Base-by-base conservation (phyloP, 176 grass and related monocot genomes). In the Aechmea fasciata region DNA sequence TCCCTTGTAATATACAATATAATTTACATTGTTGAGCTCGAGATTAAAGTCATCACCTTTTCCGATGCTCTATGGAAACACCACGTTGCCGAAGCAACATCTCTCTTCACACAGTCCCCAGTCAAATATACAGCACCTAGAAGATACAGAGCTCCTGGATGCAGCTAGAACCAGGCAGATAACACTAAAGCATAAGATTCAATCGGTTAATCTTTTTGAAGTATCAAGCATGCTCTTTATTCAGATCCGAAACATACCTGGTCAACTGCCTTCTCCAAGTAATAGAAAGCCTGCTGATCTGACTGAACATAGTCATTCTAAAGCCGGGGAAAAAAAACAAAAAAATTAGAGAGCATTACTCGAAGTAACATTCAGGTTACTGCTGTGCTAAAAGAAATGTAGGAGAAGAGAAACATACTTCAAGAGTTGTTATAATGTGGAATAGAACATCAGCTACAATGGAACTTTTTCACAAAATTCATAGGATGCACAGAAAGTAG, bases 21-120 rank as follows among this genome's bases (percentile, higher is more conserved):
- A 41, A 41, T 41, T 41, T 41, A 41, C 33, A 41, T 15, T n/a
- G 18, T 57, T 57, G 18, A 59, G 54, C 54, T 9, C 14, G 15
- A 15, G 15, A 59, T 59, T 41, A 59, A 47, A 68, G 18, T 13
- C 2, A 52, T 13, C 19, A 91, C 92, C 88, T 96, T 92, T 83
- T 87, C 85, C 48, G 92, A 96, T 68, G 88, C 86, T 89, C 88
- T 85, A 75, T 92, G 92, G 67, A 96, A 96, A 77, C 88, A 91
- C 92, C 92, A 92, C 76, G 91, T 83, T 12, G 92, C 92, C 3
- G 92, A 96, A 64, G 88, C 83, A 55, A 91, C 83, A 72, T 92
- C 85, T 74, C 83, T 96, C 71, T 89, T 87, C 62, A 92, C 88
- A 81, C 92, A 96, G 59, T 96, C 92, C 11, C 92, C 88, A 66